A percentile compares a stretch with the other conserved stretches of the same genome.
Conservation (phyloP, 345 rosid species). For the Populus davidiana region DNA sequence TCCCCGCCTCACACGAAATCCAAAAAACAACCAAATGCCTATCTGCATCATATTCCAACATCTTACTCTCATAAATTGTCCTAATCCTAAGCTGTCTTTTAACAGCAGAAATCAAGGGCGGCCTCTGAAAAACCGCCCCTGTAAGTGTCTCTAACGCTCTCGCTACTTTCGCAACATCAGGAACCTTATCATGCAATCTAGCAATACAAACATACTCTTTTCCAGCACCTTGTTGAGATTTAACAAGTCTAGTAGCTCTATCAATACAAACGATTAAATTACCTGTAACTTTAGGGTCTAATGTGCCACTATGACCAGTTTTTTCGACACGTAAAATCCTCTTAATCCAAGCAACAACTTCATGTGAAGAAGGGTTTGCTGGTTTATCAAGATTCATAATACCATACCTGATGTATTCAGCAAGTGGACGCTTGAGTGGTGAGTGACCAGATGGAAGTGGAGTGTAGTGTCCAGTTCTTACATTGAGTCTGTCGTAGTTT, state of each 20-base stretch:
- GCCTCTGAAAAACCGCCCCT: conserved; percentile 90
- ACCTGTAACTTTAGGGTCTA: conserved; percentile 95
- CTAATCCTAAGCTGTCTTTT: conserved; percentile 94
- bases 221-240: conserved; percentile 96
- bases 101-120: conserved; percentile 89
- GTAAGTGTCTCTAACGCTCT: conserved; percentile 87
- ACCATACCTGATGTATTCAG: conserved; percentile 81
- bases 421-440: conserved; percentile 84
- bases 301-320: conserved; percentile 92
- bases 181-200: conserved; percentile 75
- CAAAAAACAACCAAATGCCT: conserved; percentile 90
- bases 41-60: conserved; percentile 76
- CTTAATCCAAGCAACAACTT: conserved; percentile 98
- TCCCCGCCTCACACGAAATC: conserved; percentile 94
- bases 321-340: conserved; percentile 88
- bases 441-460: conserved; percentile 81
- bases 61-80: conserved; percentile 81
- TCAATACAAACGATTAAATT: conserved; percentile 90
- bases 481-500: conserved; percentile 89
- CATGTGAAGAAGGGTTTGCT: conserved; percentile 92
- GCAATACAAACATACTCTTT: conserved; percentile 97
- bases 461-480: conserved; percentile 95
- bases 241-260: conserved; percentile 90
- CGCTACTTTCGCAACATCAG: conserved; percentile 79
- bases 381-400: conserved; percentile 88